Evolutionary conservation across 108 stramenopile genomes (phyloP), one percentile per base, ranked within the genome.

Genomic region (Schizochytrium sp.): DNA sequence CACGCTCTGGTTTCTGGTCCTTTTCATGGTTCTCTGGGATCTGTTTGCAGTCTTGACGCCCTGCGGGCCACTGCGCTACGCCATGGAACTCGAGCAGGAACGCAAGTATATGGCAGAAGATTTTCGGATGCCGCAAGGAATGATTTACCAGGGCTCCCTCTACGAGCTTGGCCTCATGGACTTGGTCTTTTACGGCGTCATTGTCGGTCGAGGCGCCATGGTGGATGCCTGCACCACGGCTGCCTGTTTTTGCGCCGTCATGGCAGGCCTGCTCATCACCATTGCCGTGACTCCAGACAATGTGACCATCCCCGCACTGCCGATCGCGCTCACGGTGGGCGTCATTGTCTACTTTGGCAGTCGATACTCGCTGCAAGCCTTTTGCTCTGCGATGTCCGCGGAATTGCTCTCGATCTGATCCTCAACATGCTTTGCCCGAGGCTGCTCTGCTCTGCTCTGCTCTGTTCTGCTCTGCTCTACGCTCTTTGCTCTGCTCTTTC

Each of bases 131-230:
- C 76, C 76, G 4, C 12, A 18, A 21, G 76, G 76, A 12, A 83
- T 83, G 76, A 0, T 83, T 12, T 83, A 21, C 23, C 19, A 53
- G 76, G 48, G 76, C 25, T 6, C 10, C 12, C 51, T 83, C 6
- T 83, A 83, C 28, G n/a, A 47, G 51, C 76, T 83, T 12, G 76
- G 76, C 2, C 76, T 83, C 48, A 83, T 83, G 76, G 76, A 83
- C 23, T 45, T 83, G 16, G 76, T 83, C 25, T 83, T 83, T 53
- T 83, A 83, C 51, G 76, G 48, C 18, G 76, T 83, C 76, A 53
- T 83, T 23, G 76, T 83, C 6, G 76, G 76, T 45, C 45, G 76
- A 6, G 76, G 23, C 25, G 76, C 76, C 23, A 83, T 83, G 76
- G 23, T 83, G 6, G 76, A 53, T 23, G 45, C 48, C 25, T 83